Evolutionary conservation across 2,329 filamentous ascomycete genomes (phyloP), one percentile per base, ranked within the genome.

Genomic region (Neophaeococcomyces aloes): DNA sequence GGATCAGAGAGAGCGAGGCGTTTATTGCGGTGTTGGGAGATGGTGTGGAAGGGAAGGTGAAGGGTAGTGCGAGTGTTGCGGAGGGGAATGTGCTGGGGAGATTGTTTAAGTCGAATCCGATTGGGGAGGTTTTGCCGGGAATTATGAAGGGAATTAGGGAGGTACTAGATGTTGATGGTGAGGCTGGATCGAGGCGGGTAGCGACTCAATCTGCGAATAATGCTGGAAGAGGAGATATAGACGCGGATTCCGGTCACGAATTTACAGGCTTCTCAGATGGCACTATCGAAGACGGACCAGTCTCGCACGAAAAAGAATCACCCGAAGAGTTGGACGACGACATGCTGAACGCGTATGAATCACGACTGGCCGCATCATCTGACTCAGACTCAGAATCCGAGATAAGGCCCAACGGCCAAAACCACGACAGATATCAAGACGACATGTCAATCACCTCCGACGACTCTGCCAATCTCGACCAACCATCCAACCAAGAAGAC

Each of bases 41-140:
- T 42, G 62, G 59, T 41, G 57, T 63, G 45, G 60, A 59, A 50
- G 15, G 15, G 3, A 65, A 50, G 23, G 57, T 59, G 3, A 58
- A 65, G 11, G 58, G 65, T 5, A 59, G 65, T 14, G 58, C 61
- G 38, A 69, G 70, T 45, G 49, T 62, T 0, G 69, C 72, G 1
- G 64, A 68, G 41, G 63, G 73, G 14, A 80, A 80, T 60, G 75
- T 81, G 11, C 63, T 69, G 36, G 76, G 74, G 11, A 61, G 77
- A 41, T 51, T 81, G 40, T 79, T 74, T 56, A 79, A 77, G 47
- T 75, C 75, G 11, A 71, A 68, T 42, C 74, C 73, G 1, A 74
- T 78, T 10, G 73, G 72, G 57, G 69, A 72, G 50, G 71, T 68
- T 2, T 58, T 79, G 33, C 66, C 68, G 17, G 64, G 64, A 29